Percentiles rank a stretch among this genome's conserved stretches.
Conservation (phyloP, 2,329 filamentous ascomycete genomes). For the Sphaerostilbella broomeana region DNA sequence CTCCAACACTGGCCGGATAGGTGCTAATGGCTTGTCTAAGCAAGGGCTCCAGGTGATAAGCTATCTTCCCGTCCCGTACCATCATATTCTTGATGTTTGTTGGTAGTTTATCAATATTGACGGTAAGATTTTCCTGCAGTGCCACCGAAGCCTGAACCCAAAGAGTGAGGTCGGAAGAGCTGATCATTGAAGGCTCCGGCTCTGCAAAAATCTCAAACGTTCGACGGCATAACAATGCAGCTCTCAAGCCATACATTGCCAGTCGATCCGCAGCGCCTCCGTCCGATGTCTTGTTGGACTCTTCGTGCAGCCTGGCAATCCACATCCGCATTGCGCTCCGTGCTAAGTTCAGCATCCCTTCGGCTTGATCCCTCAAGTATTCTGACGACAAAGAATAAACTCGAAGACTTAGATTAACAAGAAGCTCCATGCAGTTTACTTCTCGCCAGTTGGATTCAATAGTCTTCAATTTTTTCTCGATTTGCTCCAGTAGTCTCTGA, state of each 20-base stretch:
- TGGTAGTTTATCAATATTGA: conserved; percentile 14
- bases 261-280: conserved; percentile 28
- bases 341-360: conserved; percentile 32
- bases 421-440: conserved; percentile 47
- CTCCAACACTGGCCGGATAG: neutral
- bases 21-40: neutral
- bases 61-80: conserved; percentile 16
- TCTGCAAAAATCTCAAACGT: conserved; percentile 24
- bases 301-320: conserved; percentile 40
- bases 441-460: conserved; percentile 55
- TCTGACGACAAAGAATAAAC: conserved; percentile 17
- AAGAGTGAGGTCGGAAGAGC: conserved; percentile 6
- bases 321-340: conserved; percentile 42
- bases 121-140: conserved; percentile 22
- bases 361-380: conserved; percentile 16
- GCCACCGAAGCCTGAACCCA: conserved; percentile 23
- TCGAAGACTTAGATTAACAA: conserved; percentile 46
- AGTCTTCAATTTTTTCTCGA: conserved; percentile 35
- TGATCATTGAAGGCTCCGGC: neutral
- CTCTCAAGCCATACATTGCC: conserved; percentile 41
- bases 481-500: conserved; percentile 36
- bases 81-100: conserved; percentile 13
- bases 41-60: conserved; percentile 5
- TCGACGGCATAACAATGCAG: conserved; percentile 48
- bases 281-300: conserved; percentile 35